These are phyloP conservation scores for Mycena haematopus DNA, from an alignment of 768 basidiomycete species.

Conservation along the genomic window DNA sequence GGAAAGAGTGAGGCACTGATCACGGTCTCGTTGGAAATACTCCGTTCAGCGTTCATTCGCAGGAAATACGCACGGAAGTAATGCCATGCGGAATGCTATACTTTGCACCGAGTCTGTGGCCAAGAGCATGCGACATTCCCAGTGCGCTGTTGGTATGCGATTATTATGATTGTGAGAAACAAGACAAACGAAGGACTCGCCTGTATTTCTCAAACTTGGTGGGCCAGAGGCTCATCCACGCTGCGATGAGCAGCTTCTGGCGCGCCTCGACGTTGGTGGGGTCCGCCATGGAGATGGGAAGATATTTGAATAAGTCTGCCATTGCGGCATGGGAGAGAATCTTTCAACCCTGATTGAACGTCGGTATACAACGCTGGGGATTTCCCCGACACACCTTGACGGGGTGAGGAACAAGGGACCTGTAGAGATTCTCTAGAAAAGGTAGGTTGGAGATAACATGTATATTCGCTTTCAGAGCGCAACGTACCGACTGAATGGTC, in stretches of 20 bases:
- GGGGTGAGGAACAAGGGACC: background rate
- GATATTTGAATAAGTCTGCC: constrained; percentile 75
- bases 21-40: background rate
- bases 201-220: constrained; percentile 60
- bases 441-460: background rate
- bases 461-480: background rate
- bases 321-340: constrained; percentile 69
- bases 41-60: background rate
- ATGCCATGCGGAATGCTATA: constrained; percentile 85
- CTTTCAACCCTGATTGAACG: constrained; percentile 55
- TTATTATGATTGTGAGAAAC: background rate
- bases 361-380: constrained; percentile 54
- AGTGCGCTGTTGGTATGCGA: constrained; percentile 52
- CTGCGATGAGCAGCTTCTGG: constrained; percentile 73
- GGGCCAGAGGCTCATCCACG: constrained; percentile 86
- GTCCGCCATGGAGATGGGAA: constrained; percentile 67
- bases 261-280: constrained; percentile 62
- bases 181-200: constrained; percentile 31
- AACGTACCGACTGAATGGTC: constrained; percentile 77
- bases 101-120: constrained; percentile 73
- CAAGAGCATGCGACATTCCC: constrained; percentile 80
- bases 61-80: constrained; percentile 64
- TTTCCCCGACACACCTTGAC: background rate
- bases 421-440: constrained; percentile 56
- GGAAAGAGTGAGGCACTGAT: constrained; percentile 73